Evolutionary conservation across 2,329 filamentous ascomycete species (phyloP).

Genomic region (Apiospora aurea): DNA sequence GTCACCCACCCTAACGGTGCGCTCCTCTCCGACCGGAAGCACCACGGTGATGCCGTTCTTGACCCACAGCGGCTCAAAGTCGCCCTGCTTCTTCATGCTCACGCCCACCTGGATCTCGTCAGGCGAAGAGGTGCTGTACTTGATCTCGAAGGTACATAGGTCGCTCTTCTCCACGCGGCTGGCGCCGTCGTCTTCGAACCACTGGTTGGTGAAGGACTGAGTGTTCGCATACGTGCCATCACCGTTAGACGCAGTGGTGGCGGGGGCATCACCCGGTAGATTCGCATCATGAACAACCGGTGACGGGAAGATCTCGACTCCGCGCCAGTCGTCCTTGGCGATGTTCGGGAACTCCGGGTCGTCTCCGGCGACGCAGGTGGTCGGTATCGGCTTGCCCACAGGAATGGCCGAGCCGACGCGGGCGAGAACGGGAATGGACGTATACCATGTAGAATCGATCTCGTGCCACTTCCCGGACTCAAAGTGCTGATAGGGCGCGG

Average conservation of each 20-base stretch:
- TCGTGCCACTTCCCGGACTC: constrained; percentile 49
- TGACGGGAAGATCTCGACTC: constrained; percentile 52
- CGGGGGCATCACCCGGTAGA: constrained; percentile 26
- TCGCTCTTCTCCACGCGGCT: constrained; percentile 37
- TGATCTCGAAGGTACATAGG: constrained; percentile 32
- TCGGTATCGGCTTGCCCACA: constrained; percentile 45
- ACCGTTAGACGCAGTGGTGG: not conserved
- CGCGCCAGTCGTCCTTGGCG: constrained; percentile 51
- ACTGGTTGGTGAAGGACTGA: constrained; percentile 35
- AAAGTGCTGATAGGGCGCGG: constrained; percentile 65
- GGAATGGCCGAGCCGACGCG: constrained; percentile 49
- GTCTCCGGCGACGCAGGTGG: constrained; percentile 44
- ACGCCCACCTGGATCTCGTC: constrained; percentile 33
- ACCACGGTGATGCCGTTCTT: constrained; percentile 37
- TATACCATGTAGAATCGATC: constrained; percentile 51
- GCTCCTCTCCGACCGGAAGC: constrained; percentile 43
- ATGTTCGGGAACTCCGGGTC: constrained; percentile 47
- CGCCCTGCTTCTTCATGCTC: constrained; percentile 30
- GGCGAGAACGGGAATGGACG: constrained; percentile 48
- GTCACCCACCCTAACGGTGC: constrained; percentile 31
- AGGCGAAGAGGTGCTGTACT: constrained; percentile 32
- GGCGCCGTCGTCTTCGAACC: constrained; percentile 44
- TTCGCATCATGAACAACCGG: constrained; percentile 29
- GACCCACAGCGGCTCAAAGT: constrained; percentile 41
- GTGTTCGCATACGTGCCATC: not conserved